Evolutionary conservation across 768 basidiomycete genomes (phyloP), one percentile per base, ranked within the genome.

Genomic region (Goffeauzyma gilvescens): DNA sequence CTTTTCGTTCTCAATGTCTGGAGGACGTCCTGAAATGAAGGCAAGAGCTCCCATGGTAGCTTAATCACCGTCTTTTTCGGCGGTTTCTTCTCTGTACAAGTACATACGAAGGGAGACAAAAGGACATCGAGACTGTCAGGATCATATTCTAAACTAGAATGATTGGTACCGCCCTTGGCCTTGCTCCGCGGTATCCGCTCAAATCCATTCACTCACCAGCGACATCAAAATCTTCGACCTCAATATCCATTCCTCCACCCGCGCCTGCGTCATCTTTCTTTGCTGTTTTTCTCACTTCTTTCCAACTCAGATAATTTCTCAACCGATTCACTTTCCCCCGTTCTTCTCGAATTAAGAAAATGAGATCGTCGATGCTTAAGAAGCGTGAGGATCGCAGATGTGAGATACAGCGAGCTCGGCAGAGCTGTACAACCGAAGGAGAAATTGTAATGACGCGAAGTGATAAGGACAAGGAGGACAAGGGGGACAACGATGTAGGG

Each of bases 261-360:
- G 75, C 81, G 2, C 75, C 81, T 45, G 79, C 81, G 8, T 79
- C 83, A 78, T 81, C 18, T 55, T 93, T 84, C 59, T 90, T 90
- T 4, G 85, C 85, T 46, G 85, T 82, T 55, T 90, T 93, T 12
- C 89, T 74, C 14, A 95, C 89, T 51, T 93, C 89, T 56, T 90
- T 93, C 89, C 89, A 96, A 0, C 82, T 84, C 18, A 96, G 72
- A 57, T 93, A 96, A 8, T 84, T 90, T 25, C 85, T 68, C 22
- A 96, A 69, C 32, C 89, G 72, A 65, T 93, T 90, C 49, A 96
- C 84, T 62, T 90, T 93, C 6, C 80, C 81, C 50, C 82, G 69
- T 66, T 96, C 89, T 54, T 90, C 80, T 5, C 89, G 78, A 55
- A 96, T 86, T 57, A 93, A 78, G 53, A 93, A 95, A 51, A 96